Evolutionary conservation across 306 rosid species (phyloP), one percentile per base, ranked within the genome.

Genomic region (Rosa chinensis): DNA sequence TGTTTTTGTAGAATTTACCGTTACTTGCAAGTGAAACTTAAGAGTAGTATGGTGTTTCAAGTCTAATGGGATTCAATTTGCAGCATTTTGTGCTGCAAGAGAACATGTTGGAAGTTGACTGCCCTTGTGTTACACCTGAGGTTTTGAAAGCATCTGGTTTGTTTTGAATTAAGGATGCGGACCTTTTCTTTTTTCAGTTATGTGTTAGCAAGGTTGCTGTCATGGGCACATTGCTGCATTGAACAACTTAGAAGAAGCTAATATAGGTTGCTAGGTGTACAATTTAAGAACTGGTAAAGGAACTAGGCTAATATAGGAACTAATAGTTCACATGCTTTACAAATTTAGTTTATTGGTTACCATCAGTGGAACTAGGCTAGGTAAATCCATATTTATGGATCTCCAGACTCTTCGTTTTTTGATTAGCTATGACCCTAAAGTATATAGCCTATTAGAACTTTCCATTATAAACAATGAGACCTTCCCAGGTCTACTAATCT

Each of bases 41-140:
- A 10, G 66, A 21, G 37, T 52, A 14, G 58, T 59, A 13, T 63
- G 43, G 10, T 63, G 42, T 39, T 73, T 40, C 6, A 16, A 16
- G 4, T 8, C 5, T 42, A 2, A 17, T 67, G 43, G 14, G 14
- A 18, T 66, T 53, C 14, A n/a, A 12, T 49, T 77, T 88, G 81
- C 83, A 95, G 90, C 99, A 96, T 85, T 96, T 96, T 73, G 96
- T 96, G 71, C 89, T 93, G 14, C 98, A 93, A 84, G 99, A 96
- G 83, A 91, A 89, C 87, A 96, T 96, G 99, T 80, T 93, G 78
- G 99, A 96, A 75, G 97, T 96, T 76, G 97, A 92, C 77, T 96
- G 99, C 83, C 99, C 99, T 7, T 91, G 94, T 66, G 96, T 96
- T 66, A 96, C 99, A 6, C 99, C 99, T 2, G 98, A 96, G 84